These are phyloP conservation scores for Xylaria venustula DNA, from an alignment of 495 filamentous ascomycete species.

Conservation along the genomic window DNA sequence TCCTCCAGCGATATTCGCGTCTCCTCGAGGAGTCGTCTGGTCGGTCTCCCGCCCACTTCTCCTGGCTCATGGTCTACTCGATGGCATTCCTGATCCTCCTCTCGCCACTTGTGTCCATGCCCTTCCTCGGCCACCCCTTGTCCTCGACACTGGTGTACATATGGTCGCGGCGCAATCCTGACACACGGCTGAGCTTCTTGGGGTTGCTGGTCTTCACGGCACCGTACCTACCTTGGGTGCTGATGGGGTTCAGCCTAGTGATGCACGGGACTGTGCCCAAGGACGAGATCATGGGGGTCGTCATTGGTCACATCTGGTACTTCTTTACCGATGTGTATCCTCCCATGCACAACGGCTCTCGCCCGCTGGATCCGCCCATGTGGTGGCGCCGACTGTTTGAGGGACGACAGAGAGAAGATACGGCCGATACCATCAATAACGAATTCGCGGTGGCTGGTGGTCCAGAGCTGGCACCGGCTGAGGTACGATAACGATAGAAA, in stretches of 20 bases:
- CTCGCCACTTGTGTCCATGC: constrained; percentile 81
- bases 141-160: constrained; percentile 95
- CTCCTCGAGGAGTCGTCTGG: constrained; percentile 93
- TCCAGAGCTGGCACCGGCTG: constrained; percentile 36
- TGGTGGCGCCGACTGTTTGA: constrained; percentile 92
- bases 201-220: constrained; percentile 88
- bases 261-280: constrained; percentile 85
- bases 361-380: constrained; percentile 83
- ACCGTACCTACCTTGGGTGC: constrained; percentile 93
- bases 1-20: constrained; percentile 93
- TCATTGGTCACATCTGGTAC: constrained; percentile 96
- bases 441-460: constrained; percentile 52
- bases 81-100: constrained; percentile 71
- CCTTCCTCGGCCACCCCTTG: constrained; percentile 87
- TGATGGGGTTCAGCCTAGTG: constrained; percentile 85
- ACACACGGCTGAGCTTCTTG: constrained; percentile 85
- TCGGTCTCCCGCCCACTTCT: constrained; percentile 85
- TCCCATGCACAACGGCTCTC: constrained; percentile 76
- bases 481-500: constrained; percentile 21
- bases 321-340: constrained; percentile 98
- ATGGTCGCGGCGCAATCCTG: constrained; percentile 93
- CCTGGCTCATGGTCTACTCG: constrained; percentile 88
- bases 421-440: constrained; percentile 48
- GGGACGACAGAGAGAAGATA: constrained; percentile 44
- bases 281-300: constrained; percentile 91